phyloP scores from a whole-genome alignment of 1,284 basidiomycete genomes.

The Pterula multifida region DNA sequence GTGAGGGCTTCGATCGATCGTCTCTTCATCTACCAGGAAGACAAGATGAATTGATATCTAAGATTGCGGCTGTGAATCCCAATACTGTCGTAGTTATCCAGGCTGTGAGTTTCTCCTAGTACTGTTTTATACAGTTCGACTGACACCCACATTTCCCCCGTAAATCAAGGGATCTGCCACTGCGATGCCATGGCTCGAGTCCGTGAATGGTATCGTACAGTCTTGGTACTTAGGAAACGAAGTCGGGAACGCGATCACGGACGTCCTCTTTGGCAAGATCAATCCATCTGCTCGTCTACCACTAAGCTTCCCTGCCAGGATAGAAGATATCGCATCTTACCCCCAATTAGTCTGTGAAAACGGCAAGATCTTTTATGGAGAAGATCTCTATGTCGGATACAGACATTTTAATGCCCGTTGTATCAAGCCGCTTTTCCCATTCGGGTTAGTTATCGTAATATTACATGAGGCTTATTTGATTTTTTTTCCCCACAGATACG shows the following conservation, averaged over 20 bases:
- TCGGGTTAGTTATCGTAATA: constrained; percentile 47
- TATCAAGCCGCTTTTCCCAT: constrained; percentile 52
- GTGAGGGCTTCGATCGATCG: constrained; percentile 55
- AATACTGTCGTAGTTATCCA: constrained; percentile 59
- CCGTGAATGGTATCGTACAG: constrained; percentile 41
- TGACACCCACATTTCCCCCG: neutral
- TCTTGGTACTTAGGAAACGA: constrained; percentile 72
- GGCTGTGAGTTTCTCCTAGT: constrained; percentile 30
- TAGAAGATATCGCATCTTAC: constrained; percentile 57
- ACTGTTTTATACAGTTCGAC: neutral
- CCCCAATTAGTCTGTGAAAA: constrained; percentile 42
- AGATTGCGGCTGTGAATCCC: constrained; percentile 46
- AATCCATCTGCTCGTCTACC: constrained; percentile 66
- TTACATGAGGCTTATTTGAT: too few species aligned
- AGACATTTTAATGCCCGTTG: constrained; percentile 51
- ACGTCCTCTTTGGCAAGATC: constrained; percentile 59
- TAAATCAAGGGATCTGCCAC: constrained; percentile 44
- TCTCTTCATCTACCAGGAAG: constrained; percentile 44
- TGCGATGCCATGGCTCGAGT: constrained; percentile 52
- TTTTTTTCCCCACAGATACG: constrained; percentile 36
- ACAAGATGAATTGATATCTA: constrained; percentile 50
- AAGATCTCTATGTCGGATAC: constrained; percentile 64
- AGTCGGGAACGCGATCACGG: constrained; percentile 61
- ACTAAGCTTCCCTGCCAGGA: constrained; percentile 49
- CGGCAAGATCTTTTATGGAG: constrained; percentile 52